Evolutionary conservation across 768 basidiomycete species (phyloP), one percentile per base, ranked within the genome.

Genomic region (Gymnopilus dilepis): DNA sequence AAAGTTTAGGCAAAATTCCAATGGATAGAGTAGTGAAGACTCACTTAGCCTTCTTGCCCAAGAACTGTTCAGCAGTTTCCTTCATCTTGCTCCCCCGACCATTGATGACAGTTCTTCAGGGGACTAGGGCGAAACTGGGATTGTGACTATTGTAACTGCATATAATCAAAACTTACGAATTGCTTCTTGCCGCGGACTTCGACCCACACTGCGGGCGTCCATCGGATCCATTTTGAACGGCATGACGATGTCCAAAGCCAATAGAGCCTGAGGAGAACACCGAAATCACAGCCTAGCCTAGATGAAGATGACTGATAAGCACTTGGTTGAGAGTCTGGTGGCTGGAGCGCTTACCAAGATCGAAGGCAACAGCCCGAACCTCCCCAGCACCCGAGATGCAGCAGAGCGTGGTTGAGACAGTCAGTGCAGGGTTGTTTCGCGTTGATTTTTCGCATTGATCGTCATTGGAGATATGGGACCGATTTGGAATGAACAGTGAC

Each of bases 1-100:
- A n/a, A 38, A 55, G n/a, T 56, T 61, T 9, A 28, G 6, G 12
- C 15, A 58, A 33, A 33, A 3, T 26, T 30, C 30, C 6, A 21
- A 19, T 41, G 41, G 38, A 45, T 4, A n/a, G 28, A 21, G 33
- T 17, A 40, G 21, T 12, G 17, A 38, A 37, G 15, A 88, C 95
- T 81, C 82, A 96, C 91, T 91, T 96, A 80, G 98, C 86, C 67
- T 87, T 89, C 80, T 96, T 96, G 78, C 94, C 95, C 42, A 98
- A 79, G 76, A 85, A 97, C 61, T 94, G 89, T 72, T 97, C 92
- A 1, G 95, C 96, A 19, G 97, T 99, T 73, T 96, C 94, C 74
- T 88, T 90, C 95, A 99, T 97, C 80, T 99, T 99, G 12, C 77
- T n/a, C n/a, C 80, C 26, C 95, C 77, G 2, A 95, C 90, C 90